Conservation (phyloP, 2,329 filamentous ascomycete species). For the Alternaria ethzedia region DNA sequence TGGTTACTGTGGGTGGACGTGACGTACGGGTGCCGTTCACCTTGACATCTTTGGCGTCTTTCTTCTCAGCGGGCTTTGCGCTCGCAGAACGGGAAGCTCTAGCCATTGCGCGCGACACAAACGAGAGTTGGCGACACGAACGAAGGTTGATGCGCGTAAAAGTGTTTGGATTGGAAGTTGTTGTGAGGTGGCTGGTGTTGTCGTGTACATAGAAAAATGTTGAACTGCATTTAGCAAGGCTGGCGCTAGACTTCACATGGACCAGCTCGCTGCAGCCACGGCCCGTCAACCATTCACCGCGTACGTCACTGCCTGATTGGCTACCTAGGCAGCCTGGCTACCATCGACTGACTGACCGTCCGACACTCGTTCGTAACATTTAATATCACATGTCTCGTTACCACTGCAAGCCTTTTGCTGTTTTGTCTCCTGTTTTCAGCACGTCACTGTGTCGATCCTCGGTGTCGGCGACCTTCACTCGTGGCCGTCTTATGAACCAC, state of each 20-base stretch:
- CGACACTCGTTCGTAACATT: constrained; percentile 7
- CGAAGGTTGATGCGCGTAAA: constrained; percentile 20
- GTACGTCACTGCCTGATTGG: constrained; percentile 25
- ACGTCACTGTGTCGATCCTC: not conserved
- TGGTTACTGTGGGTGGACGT: constrained; percentile 13
- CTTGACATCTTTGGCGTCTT: constrained; percentile 33
- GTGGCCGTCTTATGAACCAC: not conserved
- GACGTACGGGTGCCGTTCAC: constrained; percentile 43
- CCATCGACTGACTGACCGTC: constrained; percentile 4
- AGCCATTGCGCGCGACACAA: constrained; percentile 34
- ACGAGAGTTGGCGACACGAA: constrained; percentile 15
- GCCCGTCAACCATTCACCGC: constrained; percentile 15
- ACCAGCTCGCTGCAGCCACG: constrained; percentile 10
- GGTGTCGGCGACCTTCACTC: not conserved
- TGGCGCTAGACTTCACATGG: constrained; percentile 13
- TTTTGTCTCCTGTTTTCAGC: not conserved
- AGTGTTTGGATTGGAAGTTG: constrained; percentile 13
- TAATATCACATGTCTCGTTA: not conserved
- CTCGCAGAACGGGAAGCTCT: constrained; percentile 39
- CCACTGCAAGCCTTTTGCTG: not conserved
- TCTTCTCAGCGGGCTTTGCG: constrained; percentile 34
- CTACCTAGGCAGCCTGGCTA: not conserved
- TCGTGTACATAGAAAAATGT: constrained; percentile 32
- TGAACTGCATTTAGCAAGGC: constrained; percentile 19
- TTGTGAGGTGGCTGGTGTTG: constrained; percentile 34